phyloP scores from a whole-genome alignment of 768 basidiomycete species.

The Strobilomyces echinocephalus region DNA sequence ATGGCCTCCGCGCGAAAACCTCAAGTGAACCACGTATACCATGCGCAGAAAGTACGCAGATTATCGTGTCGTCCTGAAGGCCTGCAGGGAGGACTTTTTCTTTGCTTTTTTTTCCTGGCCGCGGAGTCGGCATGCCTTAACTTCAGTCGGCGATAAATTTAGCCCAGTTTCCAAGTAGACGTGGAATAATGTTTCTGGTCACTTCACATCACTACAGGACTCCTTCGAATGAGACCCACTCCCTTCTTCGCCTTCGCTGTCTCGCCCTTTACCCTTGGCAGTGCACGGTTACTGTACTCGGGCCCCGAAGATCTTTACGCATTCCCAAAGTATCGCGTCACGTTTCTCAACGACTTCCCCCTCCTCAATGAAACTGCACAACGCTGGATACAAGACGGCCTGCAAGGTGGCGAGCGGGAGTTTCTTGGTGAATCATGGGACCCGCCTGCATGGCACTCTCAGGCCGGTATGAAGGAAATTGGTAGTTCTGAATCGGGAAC shows the following conservation, averaged over 20 bases:
- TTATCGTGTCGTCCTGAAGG: not conserved
- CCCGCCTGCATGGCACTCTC: slow-evolving; percentile 36
- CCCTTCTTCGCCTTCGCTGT: slow-evolving; percentile 15
- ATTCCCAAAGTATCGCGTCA: slow-evolving; percentile 76
- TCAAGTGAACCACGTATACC: slow-evolving; percentile 5
- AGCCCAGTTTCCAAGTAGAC: slow-evolving; percentile 16
- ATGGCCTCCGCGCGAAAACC: slow-evolving; percentile 20
- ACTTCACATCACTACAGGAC: not conserved
- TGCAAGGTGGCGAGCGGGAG: slow-evolving; percentile 70
- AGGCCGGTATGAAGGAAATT: slow-evolving; percentile 52
- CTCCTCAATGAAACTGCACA: slow-evolving; percentile 67
- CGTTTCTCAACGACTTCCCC: slow-evolving; percentile 77
- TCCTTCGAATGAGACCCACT: slow-evolving; percentile 16
- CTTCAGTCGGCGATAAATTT: slow-evolving; percentile 34
- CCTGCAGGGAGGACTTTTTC: not conserved
- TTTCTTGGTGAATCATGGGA: slow-evolving; percentile 66
- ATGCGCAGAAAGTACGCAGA: not conserved
- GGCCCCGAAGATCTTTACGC: slow-evolving; percentile 78
- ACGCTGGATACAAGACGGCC: slow-evolving; percentile 67
- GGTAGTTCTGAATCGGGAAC: slow-evolving; percentile 45
- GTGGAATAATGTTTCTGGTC: slow-evolving; percentile 7
- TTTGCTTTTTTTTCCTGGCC: slow-evolving; percentile 8
- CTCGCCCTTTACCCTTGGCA: slow-evolving; percentile 10
- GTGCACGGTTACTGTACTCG: slow-evolving; percentile 50
- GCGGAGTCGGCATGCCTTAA: slow-evolving; percentile 24